phyloP scores from a whole-genome alignment of 2,329 filamentous ascomycete genomes.

The Raffaelea ambrosiae region DNA sequence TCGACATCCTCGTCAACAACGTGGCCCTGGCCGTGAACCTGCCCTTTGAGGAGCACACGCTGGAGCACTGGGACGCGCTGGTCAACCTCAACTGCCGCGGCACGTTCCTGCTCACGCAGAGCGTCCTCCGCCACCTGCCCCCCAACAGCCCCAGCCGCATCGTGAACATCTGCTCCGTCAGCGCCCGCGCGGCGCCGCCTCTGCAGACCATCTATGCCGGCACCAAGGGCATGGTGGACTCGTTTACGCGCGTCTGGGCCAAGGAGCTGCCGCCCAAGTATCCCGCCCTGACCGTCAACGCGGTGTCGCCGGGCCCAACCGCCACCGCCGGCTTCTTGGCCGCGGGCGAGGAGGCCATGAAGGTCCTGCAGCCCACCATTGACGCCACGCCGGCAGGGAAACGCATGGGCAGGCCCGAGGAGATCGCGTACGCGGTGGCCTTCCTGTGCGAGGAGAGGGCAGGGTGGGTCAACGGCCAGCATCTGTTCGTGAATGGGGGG shows the following conservation, averaged over 20 bases:
- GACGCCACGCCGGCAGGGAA: constrained; percentile 32
- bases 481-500: constrained; percentile 21
- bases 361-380: constrained; percentile 29
- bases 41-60: constrained; percentile 29
- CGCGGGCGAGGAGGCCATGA: constrained; percentile 27
- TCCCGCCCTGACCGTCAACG: constrained; percentile 53
- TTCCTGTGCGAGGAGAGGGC: constrained; percentile 35
- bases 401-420: constrained; percentile 32
- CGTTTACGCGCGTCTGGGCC: constrained; percentile 50
- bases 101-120: constrained; percentile 43
- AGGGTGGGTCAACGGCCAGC: constrained; percentile 37
- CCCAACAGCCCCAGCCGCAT: constrained; percentile 32
- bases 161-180: constrained; percentile 52
- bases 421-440: constrained; percentile 37
- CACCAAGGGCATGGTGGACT: constrained; percentile 44
- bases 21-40: constrained; percentile 22
- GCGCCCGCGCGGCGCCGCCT: constrained; percentile 23
- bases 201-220: constrained; percentile 12
- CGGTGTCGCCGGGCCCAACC: constrained; percentile 50
- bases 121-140: constrained; percentile 40
- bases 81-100: constrained; percentile 51
- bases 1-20: constrained; percentile 14
- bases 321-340: constrained; percentile 27
- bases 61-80: constrained; percentile 42
- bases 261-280: constrained; percentile 42